Percentiles rank a stretch among this genome's conserved stretches.
Conservation (phyloP, 371 early-diverging fungal genomes). For the Lichtheimia ornata region DNA sequence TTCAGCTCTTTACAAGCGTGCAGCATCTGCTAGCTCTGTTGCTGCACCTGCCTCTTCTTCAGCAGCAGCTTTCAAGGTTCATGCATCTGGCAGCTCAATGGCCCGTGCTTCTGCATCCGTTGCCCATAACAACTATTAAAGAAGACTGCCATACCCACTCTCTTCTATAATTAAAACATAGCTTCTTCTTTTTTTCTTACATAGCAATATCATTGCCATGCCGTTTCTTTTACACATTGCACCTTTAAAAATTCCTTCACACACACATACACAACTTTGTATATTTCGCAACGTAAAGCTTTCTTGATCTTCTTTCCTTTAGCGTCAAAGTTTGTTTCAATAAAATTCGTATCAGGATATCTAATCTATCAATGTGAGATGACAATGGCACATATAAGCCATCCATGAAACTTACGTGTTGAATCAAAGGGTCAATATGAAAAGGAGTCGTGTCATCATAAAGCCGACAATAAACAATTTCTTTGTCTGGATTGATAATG, state of each 20-base stretch:
- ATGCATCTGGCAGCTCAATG: neutral
- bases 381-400: neutral
- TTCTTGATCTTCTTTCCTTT: neutral
- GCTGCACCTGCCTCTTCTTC: slow-evolving; percentile 2
- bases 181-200: neutral
- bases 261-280: neutral
- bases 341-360: no score
- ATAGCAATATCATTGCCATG: neutral
- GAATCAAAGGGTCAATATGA: neutral
- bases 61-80: neutral
- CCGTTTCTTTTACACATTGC: slow-evolving; percentile 1
- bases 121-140: neutral
- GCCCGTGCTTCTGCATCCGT: neutral
- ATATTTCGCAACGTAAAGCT: neutral
- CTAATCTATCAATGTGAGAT: neutral
- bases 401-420: neutral
- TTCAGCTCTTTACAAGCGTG: slow-evolving; percentile 1
- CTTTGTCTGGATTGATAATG: neutral
- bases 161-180: neutral
- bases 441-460: neutral
- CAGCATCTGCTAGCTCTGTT: neutral
- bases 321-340: neutral
- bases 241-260: neutral
- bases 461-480: neutral
- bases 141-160: no score